Conservation (phyloP, 1,284 basidiomycete genomes). For the Spongiforma sp. region DNA sequence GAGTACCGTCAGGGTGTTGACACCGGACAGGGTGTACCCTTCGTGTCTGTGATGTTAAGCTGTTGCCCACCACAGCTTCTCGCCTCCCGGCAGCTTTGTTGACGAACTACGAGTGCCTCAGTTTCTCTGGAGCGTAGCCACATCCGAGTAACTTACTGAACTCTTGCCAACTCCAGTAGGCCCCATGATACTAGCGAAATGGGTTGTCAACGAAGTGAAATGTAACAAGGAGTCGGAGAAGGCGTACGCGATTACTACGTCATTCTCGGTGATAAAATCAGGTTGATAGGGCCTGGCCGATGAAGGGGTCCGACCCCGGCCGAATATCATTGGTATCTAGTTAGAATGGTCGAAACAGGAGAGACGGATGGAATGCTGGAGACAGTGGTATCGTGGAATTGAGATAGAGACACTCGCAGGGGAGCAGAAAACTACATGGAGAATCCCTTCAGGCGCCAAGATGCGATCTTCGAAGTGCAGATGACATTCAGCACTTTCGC, state of each 20-base stretch:
- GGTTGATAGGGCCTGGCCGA: too few species aligned
- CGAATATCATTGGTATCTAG: too few species aligned
- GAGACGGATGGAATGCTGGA: too few species aligned
- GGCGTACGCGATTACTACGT: too few species aligned
- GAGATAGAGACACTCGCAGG: too few species aligned
- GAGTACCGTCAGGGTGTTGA: too few species aligned
- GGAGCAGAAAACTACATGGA: too few species aligned
- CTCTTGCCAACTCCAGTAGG: slow-evolving; percentile 45
- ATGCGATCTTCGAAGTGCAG: not conserved
- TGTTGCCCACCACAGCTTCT: not conserved
- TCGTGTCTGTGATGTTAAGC: too few species aligned
- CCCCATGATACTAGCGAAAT: slow-evolving; percentile 42
- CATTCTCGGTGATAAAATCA: not conserved
- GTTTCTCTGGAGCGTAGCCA: not conserved
- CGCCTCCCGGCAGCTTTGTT: slow-evolving; percentile 17
- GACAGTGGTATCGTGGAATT: too few species aligned
- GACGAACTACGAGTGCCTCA: slow-evolving; percentile 20
- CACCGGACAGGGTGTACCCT: not conserved
- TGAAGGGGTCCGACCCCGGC: too few species aligned
- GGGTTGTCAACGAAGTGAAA: not conserved
- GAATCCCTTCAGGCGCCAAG: slow-evolving; percentile 3
- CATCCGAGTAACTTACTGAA: slow-evolving; percentile 30
- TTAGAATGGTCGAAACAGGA: too few species aligned
- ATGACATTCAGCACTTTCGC: not conserved
- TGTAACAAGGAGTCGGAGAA: slow-evolving; percentile 4